Percentiles rank a stretch among this genome's conserved stretches.
Conservation (phyloP, 306 rosid genomes). For the Malus fusca region DNA sequence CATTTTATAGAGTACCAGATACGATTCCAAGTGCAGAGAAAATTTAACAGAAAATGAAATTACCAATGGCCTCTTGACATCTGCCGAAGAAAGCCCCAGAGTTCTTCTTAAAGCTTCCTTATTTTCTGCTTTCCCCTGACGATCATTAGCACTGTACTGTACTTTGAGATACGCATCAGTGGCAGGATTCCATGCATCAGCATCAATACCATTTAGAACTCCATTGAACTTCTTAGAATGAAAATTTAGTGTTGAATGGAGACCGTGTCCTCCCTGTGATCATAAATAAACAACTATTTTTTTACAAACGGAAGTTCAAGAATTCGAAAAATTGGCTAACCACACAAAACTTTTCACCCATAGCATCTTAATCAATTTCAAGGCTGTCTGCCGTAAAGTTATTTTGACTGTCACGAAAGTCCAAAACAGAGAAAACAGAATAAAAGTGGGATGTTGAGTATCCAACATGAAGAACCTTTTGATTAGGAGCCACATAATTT, state of each 20-base stretch:
- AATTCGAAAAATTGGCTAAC: background rate
- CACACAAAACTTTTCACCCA: background rate
- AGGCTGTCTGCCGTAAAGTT: background rate
- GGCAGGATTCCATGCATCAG: conserved; percentile 89
- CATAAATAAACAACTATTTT: conserved; percentile 20
- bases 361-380: background rate
- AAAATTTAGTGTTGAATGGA: conserved; percentile 68
- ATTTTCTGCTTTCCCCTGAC: conserved; percentile 75
- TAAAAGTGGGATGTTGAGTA: background rate
- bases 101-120: conserved; percentile 74
- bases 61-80: conserved; percentile 80
- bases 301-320: background rate
- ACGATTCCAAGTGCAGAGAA: background rate
- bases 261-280: conserved; percentile 83
- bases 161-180: conserved; percentile 64
- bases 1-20: background rate
- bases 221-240: conserved; percentile 87
- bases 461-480: background rate
- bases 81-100: conserved; percentile 61
- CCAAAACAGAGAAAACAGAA: background rate
- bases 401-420: background rate
- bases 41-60: conserved; percentile 16
- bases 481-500: background rate
- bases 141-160: conserved; percentile 75
- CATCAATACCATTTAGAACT: conserved; percentile 87